phyloP scores from a whole-genome alignment of 495 filamentous ascomycete species.

The Aspergillus saccharolyticus region DNA sequence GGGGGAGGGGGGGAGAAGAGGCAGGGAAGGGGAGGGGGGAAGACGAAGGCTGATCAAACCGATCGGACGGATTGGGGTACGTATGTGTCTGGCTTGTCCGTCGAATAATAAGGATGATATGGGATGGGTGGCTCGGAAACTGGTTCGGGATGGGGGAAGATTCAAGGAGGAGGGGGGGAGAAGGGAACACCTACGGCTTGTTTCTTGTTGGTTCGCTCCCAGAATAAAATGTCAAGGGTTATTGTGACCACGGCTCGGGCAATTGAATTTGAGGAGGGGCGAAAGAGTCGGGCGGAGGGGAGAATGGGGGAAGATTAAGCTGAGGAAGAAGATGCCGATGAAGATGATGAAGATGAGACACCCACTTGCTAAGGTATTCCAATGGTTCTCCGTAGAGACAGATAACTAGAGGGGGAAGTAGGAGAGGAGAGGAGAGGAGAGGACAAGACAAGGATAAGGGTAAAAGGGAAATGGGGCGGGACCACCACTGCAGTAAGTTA shows the following conservation, averaged over 20 bases:
- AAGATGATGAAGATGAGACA: no score
- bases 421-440: background rate
- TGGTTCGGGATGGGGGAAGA: background rate
- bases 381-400: no score
- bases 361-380: no score
- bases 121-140: background rate
- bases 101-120: background rate
- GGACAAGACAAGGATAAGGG: no score
- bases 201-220: constrained; percentile 1
- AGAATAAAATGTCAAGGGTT: background rate
- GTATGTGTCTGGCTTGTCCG: background rate
- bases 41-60: constrained; percentile 4
- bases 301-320: no score
- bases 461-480: no score
- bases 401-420: no score
- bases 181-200: background rate
- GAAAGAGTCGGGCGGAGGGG: background rate
- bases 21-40: constrained; percentile 1
- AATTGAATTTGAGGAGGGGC: constrained; percentile 2
- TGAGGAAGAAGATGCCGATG: no score
- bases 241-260: constrained; percentile 11
- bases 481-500: no score
- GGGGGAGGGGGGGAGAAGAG: constrained; percentile 9
- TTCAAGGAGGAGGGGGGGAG: background rate
- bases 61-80: constrained; percentile 1